Evolutionary conservation across 2,329 filamentous ascomycete species (phyloP), one percentile per base, ranked within the genome.

Genomic region (Fusarium sambucinum): DNA sequence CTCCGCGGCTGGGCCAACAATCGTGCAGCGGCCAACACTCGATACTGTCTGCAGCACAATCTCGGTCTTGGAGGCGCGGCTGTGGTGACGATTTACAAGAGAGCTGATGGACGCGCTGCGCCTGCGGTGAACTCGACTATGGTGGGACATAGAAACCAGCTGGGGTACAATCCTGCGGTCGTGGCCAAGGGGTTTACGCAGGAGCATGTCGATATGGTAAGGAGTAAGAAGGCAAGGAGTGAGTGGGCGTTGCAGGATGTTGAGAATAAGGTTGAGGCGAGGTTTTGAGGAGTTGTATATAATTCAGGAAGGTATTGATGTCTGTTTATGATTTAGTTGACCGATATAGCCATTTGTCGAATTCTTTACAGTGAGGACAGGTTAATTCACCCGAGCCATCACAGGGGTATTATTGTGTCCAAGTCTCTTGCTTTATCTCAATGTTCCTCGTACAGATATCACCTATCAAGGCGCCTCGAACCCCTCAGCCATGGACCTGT

Each of bases 1-100:
- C 84, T 98, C 73, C 88, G 95, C 69, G 95, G 95, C 14, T 97
- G 95, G 95, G 95, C 95, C 21, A 97, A 96, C 80, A 97, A 97
- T 83, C 87, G 95, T 40, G 82, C 89, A 17, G 86, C 92, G 2
- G 82, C 87, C 21, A 85, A 85, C 59, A 96, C 94, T 1, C 87
- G 82, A 65, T 89, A 88, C 60, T 92, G 91, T 59, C 83, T 98
- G 69, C 94, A 97, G 83, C 96, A 98, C 78, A 98, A 98, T 76
- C 85, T 98, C 2, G 96, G 95, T 1, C 85, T 98, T 7, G 95
- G 95, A 16, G 96, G 96, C 55, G 95, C 94, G 5, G 94, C 90
- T 3, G 94, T 98, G 1, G 92, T 96, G 23, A 95, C 93, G 1
- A 92, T 98, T 5, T 97, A 97, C 80, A 89, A 89, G 80, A 87